A percentile compares a stretch with the other conserved stretches of the same genome.
phyloP scores from a whole-genome alignment of 2,329 filamentous ascomycete genomes.

The Pseudogymnoascus sp. region DNA sequence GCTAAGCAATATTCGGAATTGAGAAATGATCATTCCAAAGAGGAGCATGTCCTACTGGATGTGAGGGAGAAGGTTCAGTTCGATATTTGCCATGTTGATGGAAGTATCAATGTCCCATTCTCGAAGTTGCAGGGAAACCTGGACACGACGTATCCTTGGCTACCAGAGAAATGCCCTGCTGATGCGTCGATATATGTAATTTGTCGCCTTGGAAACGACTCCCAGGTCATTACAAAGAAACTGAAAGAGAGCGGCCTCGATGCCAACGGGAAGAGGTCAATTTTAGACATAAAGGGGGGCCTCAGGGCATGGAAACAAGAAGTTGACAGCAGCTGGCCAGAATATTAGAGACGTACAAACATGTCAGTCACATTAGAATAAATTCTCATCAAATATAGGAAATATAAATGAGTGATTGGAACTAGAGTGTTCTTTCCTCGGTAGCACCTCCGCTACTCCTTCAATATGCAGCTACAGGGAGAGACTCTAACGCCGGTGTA shows the following conservation, averaged over 20 bases:
- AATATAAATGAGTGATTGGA: conserved; percentile 10
- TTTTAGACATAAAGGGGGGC: conserved; percentile 66
- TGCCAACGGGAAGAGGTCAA: conserved; percentile 41
- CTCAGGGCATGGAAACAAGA: conserved; percentile 64
- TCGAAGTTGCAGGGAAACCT: conserved; percentile 40
- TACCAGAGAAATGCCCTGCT: conserved; percentile 33
- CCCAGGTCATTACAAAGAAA: conserved; percentile 60
- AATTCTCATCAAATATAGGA: neutral
- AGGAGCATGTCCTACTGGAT: conserved; percentile 61
- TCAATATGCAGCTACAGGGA: conserved; percentile 6
- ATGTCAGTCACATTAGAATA: neutral
- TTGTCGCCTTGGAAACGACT: conserved; percentile 72
- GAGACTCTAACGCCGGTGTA: conserved; percentile 6
- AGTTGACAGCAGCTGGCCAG: conserved; percentile 54
- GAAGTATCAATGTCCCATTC: conserved; percentile 69
- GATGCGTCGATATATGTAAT: conserved; percentile 60
- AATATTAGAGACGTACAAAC: conserved; percentile 36
- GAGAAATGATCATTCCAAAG: conserved; percentile 18
- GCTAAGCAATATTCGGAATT: conserved; percentile 47
- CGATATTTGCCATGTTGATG: conserved; percentile 67
- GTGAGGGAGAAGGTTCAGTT: conserved; percentile 82
- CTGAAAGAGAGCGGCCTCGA: conserved; percentile 53
- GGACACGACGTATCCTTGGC: conserved; percentile 26
- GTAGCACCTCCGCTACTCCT: conserved; percentile 1
- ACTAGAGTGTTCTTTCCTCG: conserved; percentile 1